Evolutionary conservation across 495 filamentous ascomycete species (phyloP), one percentile per base, ranked within the genome.

Genomic region (Aspergillus indologenus): DNA sequence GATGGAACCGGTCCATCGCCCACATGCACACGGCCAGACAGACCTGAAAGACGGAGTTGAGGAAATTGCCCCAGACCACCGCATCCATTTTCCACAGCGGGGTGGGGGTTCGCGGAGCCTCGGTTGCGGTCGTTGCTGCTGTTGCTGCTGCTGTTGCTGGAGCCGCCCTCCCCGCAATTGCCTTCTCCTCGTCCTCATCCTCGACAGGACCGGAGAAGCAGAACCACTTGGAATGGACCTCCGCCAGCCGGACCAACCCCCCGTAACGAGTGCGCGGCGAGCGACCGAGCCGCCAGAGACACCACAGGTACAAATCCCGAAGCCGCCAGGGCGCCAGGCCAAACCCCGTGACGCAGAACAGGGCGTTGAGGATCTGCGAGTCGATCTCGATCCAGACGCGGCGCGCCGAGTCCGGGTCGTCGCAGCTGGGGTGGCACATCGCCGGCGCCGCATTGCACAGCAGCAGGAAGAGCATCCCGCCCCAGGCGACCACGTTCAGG

Each of bases 331-430:
- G 90, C 5, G 87, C 86, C 7, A 94, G 80, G 0, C 91, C 91
- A 60, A 93, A 92, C 5, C 87, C 90, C 3, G 91, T 90, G 3
- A 95, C 85, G 75, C 91, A 93, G 80, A 96, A 95, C 0, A 95
- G 82, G 0, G 79, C 88, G 61, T 88, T 96, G 18, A 95, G 78
- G 59, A 95, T 88, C 65, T 96, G 91, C 5, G 87, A 89, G 68
- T 90, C 88, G 62, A 85, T 89, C 67, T 95, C 91, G 57, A 95
- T 85, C 91, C 91, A 95, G 56, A 87, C 84, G 17, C 87, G 74
- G 5, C 90, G 81, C 0, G 87, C 82, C 0, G 86, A 89, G 61
- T 92, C 75, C 68, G 90, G 85, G 67, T 89, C 76, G 73, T 88
- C 78, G 78, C 90, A 94, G 11, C 66, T 79, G 5, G 85, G 87